These are phyloP conservation scores for Alternaria arbusti DNA, from an alignment of 2,329 filamentous ascomycete genomes.

Conservation along the genomic window DNA sequence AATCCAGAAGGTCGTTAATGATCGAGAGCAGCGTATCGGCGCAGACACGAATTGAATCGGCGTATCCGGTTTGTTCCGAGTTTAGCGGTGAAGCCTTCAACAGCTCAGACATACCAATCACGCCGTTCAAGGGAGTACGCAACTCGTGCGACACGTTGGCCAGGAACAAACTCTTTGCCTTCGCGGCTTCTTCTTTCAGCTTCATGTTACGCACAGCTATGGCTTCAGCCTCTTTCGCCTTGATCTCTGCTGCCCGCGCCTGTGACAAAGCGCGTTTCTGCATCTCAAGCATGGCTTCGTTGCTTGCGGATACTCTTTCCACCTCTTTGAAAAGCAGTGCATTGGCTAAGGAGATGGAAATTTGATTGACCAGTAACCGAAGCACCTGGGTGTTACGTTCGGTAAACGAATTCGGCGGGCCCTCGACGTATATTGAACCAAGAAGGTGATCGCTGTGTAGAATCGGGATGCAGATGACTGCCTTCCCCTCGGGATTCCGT, in stretches of 20 bases:
- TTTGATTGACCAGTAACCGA: slow-evolving; percentile 77
- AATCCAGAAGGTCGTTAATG: slow-evolving; percentile 62
- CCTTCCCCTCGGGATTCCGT: slow-evolving; percentile 72
- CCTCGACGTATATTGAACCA: slow-evolving; percentile 78
- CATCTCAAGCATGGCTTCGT: slow-evolving; percentile 77
- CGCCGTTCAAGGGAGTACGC: slow-evolving; percentile 60
- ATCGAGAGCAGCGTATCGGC: slow-evolving; percentile 62
- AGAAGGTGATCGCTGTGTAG: slow-evolving; percentile 74
- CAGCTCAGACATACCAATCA: slow-evolving; percentile 66
- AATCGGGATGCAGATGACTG: slow-evolving; percentile 82
- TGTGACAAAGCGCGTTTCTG: slow-evolving; percentile 77
- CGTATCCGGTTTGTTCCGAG: slow-evolving; percentile 66
- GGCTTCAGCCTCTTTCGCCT: slow-evolving; percentile 77
- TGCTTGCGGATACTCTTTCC: slow-evolving; percentile 79
- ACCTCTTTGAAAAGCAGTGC: slow-evolving; percentile 70
- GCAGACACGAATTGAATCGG: slow-evolving; percentile 69
- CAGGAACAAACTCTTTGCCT: slow-evolving; percentile 79
- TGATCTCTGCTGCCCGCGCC: slow-evolving; percentile 74
- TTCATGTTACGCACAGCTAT: slow-evolving; percentile 80
- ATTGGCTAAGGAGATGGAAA: slow-evolving; percentile 69
- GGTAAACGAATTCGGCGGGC: slow-evolving; percentile 77
- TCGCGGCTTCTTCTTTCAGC: slow-evolving; percentile 81
- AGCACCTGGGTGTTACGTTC: slow-evolving; percentile 65
- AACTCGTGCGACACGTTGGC: slow-evolving; percentile 66
- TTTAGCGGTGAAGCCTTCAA: slow-evolving; percentile 64